phyloP scores from a whole-genome alignment of 2,329 filamentous ascomycete genomes.

The Ophiostoma novo-ulmi region DNA sequence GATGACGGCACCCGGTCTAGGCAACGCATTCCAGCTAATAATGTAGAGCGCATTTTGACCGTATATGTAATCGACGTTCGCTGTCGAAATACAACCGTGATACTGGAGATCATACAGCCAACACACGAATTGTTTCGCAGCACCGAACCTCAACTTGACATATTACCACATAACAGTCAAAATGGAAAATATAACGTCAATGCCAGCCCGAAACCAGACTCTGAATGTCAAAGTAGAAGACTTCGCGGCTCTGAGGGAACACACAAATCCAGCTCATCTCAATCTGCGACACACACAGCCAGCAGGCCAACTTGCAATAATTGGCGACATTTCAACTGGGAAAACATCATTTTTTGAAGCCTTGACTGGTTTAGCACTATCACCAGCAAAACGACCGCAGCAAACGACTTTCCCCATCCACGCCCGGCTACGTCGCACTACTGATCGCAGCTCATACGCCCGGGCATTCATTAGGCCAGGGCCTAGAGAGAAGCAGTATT shows the following conservation, averaged over 20 bases:
- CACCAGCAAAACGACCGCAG: neutral
- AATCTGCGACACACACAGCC: neutral
- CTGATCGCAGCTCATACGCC: neutral
- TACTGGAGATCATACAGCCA: neutral
- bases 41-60: neutral
- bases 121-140: too few relatives aligned
- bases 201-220: too few relatives aligned
- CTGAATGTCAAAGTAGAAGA: neutral
- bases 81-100: neutral
- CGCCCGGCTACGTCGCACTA: neutral
- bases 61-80: neutral
- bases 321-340: constrained; percentile 24
- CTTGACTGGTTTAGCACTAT: constrained; percentile 22
- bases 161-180: neutral
- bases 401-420: constrained; percentile 9
- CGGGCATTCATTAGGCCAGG: constrained; percentile 21
- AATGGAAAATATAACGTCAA: neutral
- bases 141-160: neutral
- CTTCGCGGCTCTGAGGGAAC: neutral
- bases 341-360: constrained; percentile 24
- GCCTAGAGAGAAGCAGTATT: constrained; percentile 19
- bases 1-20: neutral
- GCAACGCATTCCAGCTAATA: neutral
- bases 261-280: neutral
- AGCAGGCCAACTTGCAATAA: constrained; percentile 19